Base-by-base conservation (phyloP, 106 monocot genomes). In the Phalaenopsis equestris region DNA sequence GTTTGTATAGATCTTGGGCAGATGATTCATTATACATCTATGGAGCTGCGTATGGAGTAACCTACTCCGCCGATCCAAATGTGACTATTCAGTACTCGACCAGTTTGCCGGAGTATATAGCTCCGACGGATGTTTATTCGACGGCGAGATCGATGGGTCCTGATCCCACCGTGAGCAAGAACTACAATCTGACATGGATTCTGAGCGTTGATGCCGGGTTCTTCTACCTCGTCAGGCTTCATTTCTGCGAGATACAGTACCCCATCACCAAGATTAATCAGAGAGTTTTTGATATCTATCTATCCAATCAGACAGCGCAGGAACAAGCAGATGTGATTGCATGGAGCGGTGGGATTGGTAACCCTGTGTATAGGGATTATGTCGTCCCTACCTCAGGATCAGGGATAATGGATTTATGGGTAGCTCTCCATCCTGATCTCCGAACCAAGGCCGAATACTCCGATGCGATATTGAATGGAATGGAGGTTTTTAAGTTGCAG, bases 121-220 rank as follows among this genome's bases (percentile, higher is more conserved):
- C 96, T 0, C 96, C 96, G 1, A n/a, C 10, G 47, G 83, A 52
- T 42, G 93, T 96, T 15, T 96, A 96, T 75, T 68, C 70, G 6
- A 88, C 96, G 0, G 89, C 91, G 30, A 64, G 96, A 56, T 93
- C 93, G 16, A 96, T 96, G 93, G 93, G 88, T 4, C 83, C 85
- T 11, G 42, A 73, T 21, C 37, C 61, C 1, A 19, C 48, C 3
- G 17, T 90, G 65, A 93, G 93, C 77, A 43, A 70, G 19, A 85
- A 96, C 45, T 93, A 72, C 82, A 93, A 96, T 42, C 91, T 96
- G 67, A 91, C 91, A 5, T 96, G 96, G 96, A 78, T 86, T 8
- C 77, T 93, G 10, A 3, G 30, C 1, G 87, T 96, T 6, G 91
- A 96, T 24, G 85, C 85, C 6, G 93, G 91, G 4, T 91, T 93